Evolutionary conservation across 2,329 filamentous ascomycete species (phyloP), one percentile per base, ranked within the genome.

Genomic region (Ceratocystis huliohia): DNA sequence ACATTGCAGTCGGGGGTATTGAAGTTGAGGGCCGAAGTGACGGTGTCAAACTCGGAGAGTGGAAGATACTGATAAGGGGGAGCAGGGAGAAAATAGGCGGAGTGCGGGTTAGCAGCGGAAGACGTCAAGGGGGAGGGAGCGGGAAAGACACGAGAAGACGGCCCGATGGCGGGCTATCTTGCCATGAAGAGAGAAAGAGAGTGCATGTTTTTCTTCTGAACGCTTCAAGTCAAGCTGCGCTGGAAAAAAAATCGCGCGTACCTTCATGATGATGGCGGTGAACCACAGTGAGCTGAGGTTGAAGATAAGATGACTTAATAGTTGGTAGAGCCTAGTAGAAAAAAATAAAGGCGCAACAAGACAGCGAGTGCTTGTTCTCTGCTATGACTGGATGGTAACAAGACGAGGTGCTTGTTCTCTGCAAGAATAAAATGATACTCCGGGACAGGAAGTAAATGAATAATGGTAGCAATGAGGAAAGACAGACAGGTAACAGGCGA

Each of bases 1-100:
- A 99, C 88, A 71, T 93, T 89, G 74, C 91, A 92, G 74, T 97
- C 93, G 64, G 89, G 85, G 0, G 93, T 96, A 73, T 94, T 90
- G 80, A 97, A 97, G 75, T 96, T 97, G 74, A 99, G 85, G 69
- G 93, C 89, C 78, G 88, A 88, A 69, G 91, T 93, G 71, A 97
- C 89, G 75, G 88, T 86, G 76, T 97, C 92, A 74, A 97, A 92
- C 71, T 95, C 89, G 76, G 86, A 87, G 69, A 96, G 84, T 69
- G 93, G 91, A 72, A 99, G 82, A 77, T 95, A 99, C 93, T 99
- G 67, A 17, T 59, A 33, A 56, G 45, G 44, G 46, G 63, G 46
- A n/a, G 56, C 30, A 56, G 20, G 62, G 22, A 13, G 37, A 15
- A 41, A 5, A 41, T 41, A 15, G 37, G 37, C 37, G 37, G 37